Conservation (phyloP, 2,329 filamentous ascomycete species). For the Zelopaecilomyces penicillatus region DNA sequence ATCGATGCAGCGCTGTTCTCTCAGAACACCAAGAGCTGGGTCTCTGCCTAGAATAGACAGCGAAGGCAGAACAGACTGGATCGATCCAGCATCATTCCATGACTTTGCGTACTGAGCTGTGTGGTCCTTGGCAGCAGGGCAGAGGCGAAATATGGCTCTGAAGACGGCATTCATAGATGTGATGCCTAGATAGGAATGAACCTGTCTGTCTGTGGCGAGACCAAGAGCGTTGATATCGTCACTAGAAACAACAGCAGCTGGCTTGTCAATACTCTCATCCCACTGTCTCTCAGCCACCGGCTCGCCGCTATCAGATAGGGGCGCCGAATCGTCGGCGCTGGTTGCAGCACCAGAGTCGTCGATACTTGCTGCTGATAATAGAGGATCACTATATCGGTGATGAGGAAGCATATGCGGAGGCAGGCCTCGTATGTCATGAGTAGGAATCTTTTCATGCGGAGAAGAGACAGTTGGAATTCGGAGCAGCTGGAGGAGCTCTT, state of each 20-base stretch:
- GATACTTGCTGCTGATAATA: background rate
- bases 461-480: background rate
- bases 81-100: conserved; percentile 12
- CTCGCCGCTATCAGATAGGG: conserved; percentile 19
- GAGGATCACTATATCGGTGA: background rate
- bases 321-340: conserved; percentile 13
- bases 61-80: conserved; percentile 20
- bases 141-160: conserved; percentile 43
- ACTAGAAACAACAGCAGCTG: conserved; percentile 13
- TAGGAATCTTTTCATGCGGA: background rate
- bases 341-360: background rate
- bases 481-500: conserved; percentile 14
- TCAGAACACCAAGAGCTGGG: conserved; percentile 30
- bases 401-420: too few species aligned
- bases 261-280: conserved; percentile 20
- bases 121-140: conserved; percentile 19
- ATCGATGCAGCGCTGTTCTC: conserved; percentile 39
- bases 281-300: conserved; percentile 19
- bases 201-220: conserved; percentile 47
- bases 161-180: conserved; percentile 55
- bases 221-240: conserved; percentile 47
- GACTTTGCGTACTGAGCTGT: conserved; percentile 17
- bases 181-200: conserved; percentile 52
- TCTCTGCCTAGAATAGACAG: conserved; percentile 29
- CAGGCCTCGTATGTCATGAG: too few species aligned